phyloP scores from a whole-genome alignment of 768 basidiomycete genomes.

The Amanita rubescens region DNA sequence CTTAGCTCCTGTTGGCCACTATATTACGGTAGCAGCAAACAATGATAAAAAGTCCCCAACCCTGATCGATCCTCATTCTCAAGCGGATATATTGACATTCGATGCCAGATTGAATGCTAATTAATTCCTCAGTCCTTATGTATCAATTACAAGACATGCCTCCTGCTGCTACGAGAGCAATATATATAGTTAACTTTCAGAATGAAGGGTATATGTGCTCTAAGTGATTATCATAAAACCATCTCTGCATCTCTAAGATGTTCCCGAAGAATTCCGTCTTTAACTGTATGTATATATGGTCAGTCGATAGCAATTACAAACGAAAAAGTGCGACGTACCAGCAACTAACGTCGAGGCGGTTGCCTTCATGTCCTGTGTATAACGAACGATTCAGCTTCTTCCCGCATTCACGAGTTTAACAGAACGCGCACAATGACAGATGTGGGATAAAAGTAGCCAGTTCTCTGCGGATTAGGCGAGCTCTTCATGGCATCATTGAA shows the following conservation, averaged over 20 bases:
- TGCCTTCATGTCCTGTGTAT: slow-evolving; percentile 43
- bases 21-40: no score
- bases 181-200: no score
- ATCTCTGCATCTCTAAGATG: slow-evolving; percentile 42
- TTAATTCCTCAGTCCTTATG: no score
- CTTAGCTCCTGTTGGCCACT: no score
- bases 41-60: no score
- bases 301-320: background rate
- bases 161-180: no score
- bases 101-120: no score
- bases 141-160: no score
- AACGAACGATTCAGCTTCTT: background rate
- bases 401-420: background rate
- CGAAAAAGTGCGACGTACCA: slow-evolving; percentile 25
- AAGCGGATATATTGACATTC: no score
- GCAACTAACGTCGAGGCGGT: slow-evolving; percentile 45
- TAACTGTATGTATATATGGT: slow-evolving; percentile 25
- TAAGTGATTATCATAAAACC: slow-evolving; percentile 17
- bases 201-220: no score
- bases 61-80: no score
- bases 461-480: slow-evolving; percentile 37
- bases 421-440: slow-evolving; percentile 45
- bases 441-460: slow-evolving; percentile 52
- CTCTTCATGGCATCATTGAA: slow-evolving; percentile 46
- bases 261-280: slow-evolving; percentile 47